Percentiles rank a stretch among this genome's conserved stretches.
These are phyloP conservation scores for Bruguiera parviflora DNA, from an alignment of 345 rosid species.

Conservation along the genomic window DNA sequence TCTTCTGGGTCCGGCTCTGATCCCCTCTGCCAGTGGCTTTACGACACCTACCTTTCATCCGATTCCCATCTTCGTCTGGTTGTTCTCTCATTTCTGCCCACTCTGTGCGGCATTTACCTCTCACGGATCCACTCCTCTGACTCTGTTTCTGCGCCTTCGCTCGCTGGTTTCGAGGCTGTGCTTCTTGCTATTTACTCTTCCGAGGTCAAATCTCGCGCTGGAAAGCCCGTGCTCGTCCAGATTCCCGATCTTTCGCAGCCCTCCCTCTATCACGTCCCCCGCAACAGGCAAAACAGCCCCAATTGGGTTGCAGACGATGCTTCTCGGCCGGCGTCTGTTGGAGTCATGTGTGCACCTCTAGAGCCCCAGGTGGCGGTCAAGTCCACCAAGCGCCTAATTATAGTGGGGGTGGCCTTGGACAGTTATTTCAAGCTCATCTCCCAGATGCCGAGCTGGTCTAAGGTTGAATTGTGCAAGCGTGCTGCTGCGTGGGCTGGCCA, in stretches of 20 bases:
- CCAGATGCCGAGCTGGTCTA: slow-evolving; percentile 86
- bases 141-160: slow-evolving; percentile 48
- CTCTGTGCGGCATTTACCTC: slow-evolving; percentile 64
- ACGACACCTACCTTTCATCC: slow-evolving; percentile 79
- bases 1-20: slow-evolving; percentile 84
- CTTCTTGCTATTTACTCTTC: slow-evolving; percentile 81
- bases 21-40: slow-evolving; percentile 94
- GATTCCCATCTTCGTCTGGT: slow-evolving; percentile 80
- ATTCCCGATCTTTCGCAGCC: slow-evolving; percentile 88
- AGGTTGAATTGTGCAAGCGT: slow-evolving; percentile 67
- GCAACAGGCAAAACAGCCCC: slow-evolving; percentile 20
- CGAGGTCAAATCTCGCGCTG: slow-evolving; percentile 74
- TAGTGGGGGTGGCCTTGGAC: slow-evolving; percentile 65
- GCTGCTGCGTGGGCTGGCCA: slow-evolving; percentile 84
- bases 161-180: slow-evolving; percentile 92
- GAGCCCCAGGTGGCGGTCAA: slow-evolving; percentile 78
- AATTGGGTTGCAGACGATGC: slow-evolving; percentile 11
- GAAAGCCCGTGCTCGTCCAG: slow-evolving; percentile 65
- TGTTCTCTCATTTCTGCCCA: slow-evolving; percentile 80
- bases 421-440: slow-evolving; percentile 78
- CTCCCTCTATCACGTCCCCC: slow-evolving; percentile 80
- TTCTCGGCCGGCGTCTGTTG: slow-evolving; percentile 44
- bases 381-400: slow-evolving; percentile 71
- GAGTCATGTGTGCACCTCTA: slow-evolving; percentile 57
- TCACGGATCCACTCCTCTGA: slow-evolving; percentile 69